These are phyloP conservation scores for Daldinia grandis DNA, from an alignment of 495 filamentous ascomycete species.

Conservation along the genomic window DNA sequence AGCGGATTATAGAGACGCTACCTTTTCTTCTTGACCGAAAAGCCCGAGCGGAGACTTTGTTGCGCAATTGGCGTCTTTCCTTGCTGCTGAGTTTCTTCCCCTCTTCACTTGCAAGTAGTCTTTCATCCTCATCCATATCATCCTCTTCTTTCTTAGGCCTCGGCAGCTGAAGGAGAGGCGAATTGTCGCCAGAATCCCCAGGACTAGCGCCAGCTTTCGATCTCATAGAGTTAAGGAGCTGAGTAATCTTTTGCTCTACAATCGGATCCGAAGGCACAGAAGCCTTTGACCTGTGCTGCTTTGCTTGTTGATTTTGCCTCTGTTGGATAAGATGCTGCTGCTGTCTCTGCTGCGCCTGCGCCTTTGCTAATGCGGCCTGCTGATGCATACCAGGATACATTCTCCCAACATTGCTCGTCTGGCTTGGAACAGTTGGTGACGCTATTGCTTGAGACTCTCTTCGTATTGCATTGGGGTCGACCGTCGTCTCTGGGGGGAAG, in stretches of 20 bases:
- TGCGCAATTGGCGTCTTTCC: conserved; percentile 90
- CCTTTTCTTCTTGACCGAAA: conserved; percentile 97
- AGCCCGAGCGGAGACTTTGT: conserved; percentile 97
- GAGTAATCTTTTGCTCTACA: conserved; percentile 85
- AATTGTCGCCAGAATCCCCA: conserved; percentile 59
- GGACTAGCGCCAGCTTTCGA: conserved; percentile 62
- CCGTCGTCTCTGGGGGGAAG: conserved; percentile 58
- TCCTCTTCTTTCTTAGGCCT: conserved; percentile 83
- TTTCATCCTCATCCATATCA: conserved; percentile 98
- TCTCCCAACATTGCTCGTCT: conserved; percentile 68
- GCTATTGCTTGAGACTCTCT: conserved; percentile 55
- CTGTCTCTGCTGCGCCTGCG: conserved; percentile 75
- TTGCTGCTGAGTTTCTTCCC: conserved; percentile 97
- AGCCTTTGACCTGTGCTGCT: conserved; percentile 55
- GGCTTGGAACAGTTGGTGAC: conserved; percentile 51
- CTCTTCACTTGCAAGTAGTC: conserved; percentile 90
- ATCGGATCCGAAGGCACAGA: conserved; percentile 67
- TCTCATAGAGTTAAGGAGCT: conserved; percentile 84
- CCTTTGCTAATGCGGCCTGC: conserved; percentile 82
- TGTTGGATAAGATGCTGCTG: conserved; percentile 65
- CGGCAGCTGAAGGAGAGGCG: conserved; percentile 65
- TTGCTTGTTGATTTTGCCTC: conserved; percentile 46
- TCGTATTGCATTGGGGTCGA: conserved; percentile 76
- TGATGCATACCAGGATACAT: conserved; percentile 92
- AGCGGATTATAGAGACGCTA: conserved; percentile 55